Evolutionary conservation across 305 asterid genomes (phyloP).

Genomic region (Salvia sclarea): DNA sequence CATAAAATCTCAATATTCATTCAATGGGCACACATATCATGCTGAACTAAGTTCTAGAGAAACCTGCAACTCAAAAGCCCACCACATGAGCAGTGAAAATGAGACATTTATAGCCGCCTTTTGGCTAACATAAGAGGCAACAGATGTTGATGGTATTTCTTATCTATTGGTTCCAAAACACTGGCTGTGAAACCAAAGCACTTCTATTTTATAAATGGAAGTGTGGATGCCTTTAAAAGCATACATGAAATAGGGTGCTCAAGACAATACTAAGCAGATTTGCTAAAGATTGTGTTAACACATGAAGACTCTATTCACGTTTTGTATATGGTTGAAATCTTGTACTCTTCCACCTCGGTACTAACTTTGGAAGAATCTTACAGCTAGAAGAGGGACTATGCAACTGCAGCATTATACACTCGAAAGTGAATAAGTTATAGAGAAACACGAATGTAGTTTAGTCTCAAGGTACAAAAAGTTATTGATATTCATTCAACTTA

Average conservation of each 20-base stretch:
- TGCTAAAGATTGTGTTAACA: neutral
- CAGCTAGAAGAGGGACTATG: neutral
- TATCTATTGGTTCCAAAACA: neutral
- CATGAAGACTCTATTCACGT: neutral
- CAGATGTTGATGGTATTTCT: neutral
- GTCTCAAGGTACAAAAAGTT: neutral
- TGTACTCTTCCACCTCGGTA: neutral
- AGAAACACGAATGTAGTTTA: conserved; percentile 7
- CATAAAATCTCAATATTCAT: neutral
- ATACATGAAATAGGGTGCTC: neutral
- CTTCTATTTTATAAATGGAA: no score
- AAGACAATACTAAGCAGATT: neutral
- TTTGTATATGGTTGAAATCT: neutral
- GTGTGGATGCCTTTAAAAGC: neutral
- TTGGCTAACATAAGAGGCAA: neutral
- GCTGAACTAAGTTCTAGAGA: neutral
- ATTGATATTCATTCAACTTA: conserved; percentile 1
- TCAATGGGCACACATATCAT: neutral
- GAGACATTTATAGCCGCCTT: neutral
- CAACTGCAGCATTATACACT: neutral
- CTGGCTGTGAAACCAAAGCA: neutral
- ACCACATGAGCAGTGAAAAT: neutral
- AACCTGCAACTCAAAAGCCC: neutral
- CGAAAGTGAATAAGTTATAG: neutral
- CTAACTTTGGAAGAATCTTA: neutral